A percentile compares a stretch with the other conserved stretches of the same genome.
phyloP scores from a whole-genome alignment of 805 yeast species.

The Sugiyamaella valdiviana region DNA sequence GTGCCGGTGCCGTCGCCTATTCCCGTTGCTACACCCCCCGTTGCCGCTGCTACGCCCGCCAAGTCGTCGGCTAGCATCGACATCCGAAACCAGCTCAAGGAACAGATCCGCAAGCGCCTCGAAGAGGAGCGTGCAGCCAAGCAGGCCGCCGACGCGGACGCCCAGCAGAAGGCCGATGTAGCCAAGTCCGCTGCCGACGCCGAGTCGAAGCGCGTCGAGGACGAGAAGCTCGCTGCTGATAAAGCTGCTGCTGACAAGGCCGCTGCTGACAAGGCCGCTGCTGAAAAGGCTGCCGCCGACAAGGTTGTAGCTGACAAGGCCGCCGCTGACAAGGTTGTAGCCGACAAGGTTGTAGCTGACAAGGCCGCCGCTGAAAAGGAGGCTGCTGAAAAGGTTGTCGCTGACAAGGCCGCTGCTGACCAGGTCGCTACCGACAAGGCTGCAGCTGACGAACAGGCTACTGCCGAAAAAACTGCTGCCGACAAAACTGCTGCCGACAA shows the following conservation, averaged over 20 bases:
- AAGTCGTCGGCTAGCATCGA: slow-evolving; percentile 9
- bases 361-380: slow-evolving; percentile 1
- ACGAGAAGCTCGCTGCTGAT: slow-evolving; percentile 1
- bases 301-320: slow-evolving; percentile 19
- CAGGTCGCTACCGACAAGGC: slow-evolving; percentile 9
- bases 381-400: slow-evolving; percentile 7
- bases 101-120: slow-evolving; percentile 13
- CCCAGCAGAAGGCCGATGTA: background rate
- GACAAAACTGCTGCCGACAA: slow-evolving; percentile 5
- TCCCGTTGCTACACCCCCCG: slow-evolving; percentile 5
- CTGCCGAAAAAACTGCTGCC: slow-evolving; percentile 13
- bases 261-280: slow-evolving; percentile 6
- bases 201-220: background rate
- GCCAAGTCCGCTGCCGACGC: background rate
- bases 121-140: slow-evolving; percentile 9
- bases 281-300: slow-evolving; percentile 13
- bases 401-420: slow-evolving; percentile 1
- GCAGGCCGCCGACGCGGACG: background rate
- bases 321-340: slow-evolving; percentile 14
- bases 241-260: slow-evolving; percentile 4
- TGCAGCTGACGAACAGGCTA: slow-evolving; percentile 19
- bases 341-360: slow-evolving; percentile 10
- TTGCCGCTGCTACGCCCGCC: slow-evolving; percentile 7
- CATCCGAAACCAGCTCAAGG: slow-evolving; percentile 16
- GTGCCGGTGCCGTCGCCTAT: slow-evolving; percentile 6